Conservation (phyloP, 371 early-diverging fungal species). For the Synchytrium microbalum region DNA sequence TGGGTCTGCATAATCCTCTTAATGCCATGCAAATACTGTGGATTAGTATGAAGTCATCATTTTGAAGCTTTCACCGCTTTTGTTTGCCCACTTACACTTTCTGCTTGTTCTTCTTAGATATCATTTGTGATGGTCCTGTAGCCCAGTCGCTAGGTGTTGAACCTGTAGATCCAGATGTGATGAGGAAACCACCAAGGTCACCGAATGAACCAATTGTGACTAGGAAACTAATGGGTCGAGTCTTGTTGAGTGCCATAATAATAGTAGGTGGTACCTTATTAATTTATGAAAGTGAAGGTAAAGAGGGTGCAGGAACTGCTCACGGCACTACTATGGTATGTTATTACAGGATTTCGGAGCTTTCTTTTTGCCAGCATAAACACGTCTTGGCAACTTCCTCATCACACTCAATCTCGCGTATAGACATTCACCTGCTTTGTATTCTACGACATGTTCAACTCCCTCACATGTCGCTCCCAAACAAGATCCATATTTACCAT, state of each 20-base stretch:
- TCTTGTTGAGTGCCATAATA: conserved; percentile 68
- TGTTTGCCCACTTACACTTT: conserved; percentile 2
- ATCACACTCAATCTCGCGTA: background rate
- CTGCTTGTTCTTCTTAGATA: conserved; percentile 44
- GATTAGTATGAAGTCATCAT: conserved; percentile 48
- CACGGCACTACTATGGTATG: conserved; percentile 87
- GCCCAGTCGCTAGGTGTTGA: conserved; percentile 88
- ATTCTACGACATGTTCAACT: conserved; percentile 93
- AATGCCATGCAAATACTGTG: conserved; percentile 97
- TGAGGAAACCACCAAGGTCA: conserved; percentile 73
- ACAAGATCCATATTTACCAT: conserved; percentile 71
- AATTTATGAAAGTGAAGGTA: conserved; percentile 71
- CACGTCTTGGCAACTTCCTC: background rate
- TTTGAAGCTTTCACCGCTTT: too few species aligned
- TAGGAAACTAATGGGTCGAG: conserved; percentile 58
- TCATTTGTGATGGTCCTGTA: conserved; percentile 88
- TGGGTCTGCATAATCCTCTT: conserved; percentile 82
- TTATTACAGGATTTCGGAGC: background rate
- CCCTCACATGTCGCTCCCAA: conserved; percentile 80
- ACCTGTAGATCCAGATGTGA: conserved; percentile 71
- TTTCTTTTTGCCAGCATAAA: conserved; percentile 9
- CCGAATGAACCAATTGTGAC: conserved; percentile 70
- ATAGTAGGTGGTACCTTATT: conserved; percentile 84
- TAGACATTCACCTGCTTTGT: conserved; percentile 94
- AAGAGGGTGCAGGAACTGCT: conserved; percentile 59